Evolutionary conservation across 2,329 filamentous ascomycete genomes (phyloP).

Genomic region (Clonostachys solani): DNA sequence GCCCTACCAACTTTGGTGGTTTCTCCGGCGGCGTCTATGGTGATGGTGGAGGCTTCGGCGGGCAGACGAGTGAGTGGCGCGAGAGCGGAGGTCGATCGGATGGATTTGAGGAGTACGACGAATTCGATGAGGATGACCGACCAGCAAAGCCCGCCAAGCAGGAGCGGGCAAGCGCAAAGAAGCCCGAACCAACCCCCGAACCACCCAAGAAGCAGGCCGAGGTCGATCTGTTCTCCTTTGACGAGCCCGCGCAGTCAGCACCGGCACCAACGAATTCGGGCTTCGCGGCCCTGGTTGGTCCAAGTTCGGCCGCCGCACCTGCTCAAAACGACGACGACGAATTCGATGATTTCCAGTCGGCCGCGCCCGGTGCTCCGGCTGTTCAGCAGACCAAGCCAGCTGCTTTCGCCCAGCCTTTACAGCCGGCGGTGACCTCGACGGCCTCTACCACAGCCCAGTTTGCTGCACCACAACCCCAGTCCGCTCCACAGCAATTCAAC

Average conservation of each 20-base stretch:
- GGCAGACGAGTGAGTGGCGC: constrained; percentile 65
- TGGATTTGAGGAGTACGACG: constrained; percentile 94
- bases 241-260: constrained; percentile 60
- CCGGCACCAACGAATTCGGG: constrained; percentile 37
- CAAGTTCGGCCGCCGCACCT: constrained; percentile 17
- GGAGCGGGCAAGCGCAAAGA: constrained; percentile 27
- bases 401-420: constrained; percentile 33
- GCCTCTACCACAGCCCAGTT: constrained; percentile 61
- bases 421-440: constrained; percentile 43
- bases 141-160: constrained; percentile 36
- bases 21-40: constrained; percentile 78
- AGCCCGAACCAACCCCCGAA: constrained; percentile 45
- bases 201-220: constrained; percentile 84
- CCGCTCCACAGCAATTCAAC: constrained; percentile 75
- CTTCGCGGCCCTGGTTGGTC: constrained; percentile 35
- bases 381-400: constrained; percentile 11
- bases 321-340: constrained; percentile 75
- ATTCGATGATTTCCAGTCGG: constrained; percentile 97
- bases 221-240: constrained; percentile 88
- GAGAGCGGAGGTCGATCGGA: constrained; percentile 60
- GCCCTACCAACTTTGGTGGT: constrained; percentile 43
- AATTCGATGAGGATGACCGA: constrained; percentile 74
- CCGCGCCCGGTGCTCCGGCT: constrained; percentile 52
- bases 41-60: constrained; percentile 92
- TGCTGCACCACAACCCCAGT: constrained; percentile 78